Base-by-base conservation (phyloP, 2,329 filamentous ascomycete species). In the Sordariomycetes sp. region DNA sequence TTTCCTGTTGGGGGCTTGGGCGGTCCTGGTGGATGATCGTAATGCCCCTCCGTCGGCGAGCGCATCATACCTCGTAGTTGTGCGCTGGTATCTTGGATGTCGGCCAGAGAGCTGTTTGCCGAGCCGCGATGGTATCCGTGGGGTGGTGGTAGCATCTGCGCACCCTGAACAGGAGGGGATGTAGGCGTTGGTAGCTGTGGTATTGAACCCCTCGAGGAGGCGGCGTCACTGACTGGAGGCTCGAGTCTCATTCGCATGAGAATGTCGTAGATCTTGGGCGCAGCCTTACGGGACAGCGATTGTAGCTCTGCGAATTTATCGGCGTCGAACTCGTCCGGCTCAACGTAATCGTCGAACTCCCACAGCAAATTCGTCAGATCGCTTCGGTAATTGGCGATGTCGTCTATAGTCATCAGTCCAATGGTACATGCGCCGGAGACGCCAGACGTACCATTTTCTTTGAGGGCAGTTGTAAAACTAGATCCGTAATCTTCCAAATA, bases 311-410 rank as follows among this genome's bases (percentile, higher is more conserved):
- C 49, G 35, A 66, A 75, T 39, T 66, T 69, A 14, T 57, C 58
- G 18, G 55, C 49, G n/a, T 74, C 67, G 39, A 75, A 75, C 17
- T 58, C 58, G 21, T 69, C 63, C 11, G 53, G 43, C 32, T 70
- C 65, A 39, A 67, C 50, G 41, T 58, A 72, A 34, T 75, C 70
- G 36, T 76, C 72, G 42, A 76, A 74, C 33, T 70, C 70, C 62
- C 70, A 76, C 6, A 75, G 50, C 17, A 72, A 45, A 30, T 68
- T 61, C 38, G 60, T 66, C 26, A 76, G 54, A 36, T 66, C 58
- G 14, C 57, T 54, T 30, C 70, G 59, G 38, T 61, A 65, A 29
- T 59, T 50, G 34, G 66, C 61, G 34, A 76, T 69, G 21, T 66
- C 66, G 36, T 68, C 71, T 73, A 40, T 11, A 14, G 8, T 24